Evolutionary conservation across 257 asterid species (phyloP).

Genomic region (Fraxinus quadrangulata): DNA sequence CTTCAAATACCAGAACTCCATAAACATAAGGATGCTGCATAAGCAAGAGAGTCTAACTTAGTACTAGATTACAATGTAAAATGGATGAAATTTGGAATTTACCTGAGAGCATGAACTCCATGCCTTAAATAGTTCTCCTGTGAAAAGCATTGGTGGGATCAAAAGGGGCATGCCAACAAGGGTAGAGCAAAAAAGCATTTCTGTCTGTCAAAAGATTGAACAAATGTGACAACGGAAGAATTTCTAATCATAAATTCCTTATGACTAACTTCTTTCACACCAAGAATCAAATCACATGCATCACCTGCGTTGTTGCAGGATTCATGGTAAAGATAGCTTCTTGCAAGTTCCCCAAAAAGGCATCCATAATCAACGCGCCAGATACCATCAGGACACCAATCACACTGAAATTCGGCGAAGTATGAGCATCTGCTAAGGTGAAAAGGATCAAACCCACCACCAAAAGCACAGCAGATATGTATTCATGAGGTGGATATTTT

Average conservation of each 20-base stretch:
- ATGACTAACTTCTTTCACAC: conserved; percentile 2
- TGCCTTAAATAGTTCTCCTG: conserved; percentile 77
- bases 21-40: conserved; percentile 89
- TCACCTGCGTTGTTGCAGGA: conserved; percentile 85
- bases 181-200: conserved; percentile 94
- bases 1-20: conserved; percentile 85
- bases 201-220: conserved; percentile 51
- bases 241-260: not conserved
- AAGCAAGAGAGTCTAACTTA: not conserved
- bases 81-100: not conserved
- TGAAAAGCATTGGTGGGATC: conserved; percentile 82
- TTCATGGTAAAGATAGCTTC: conserved; percentile 88
- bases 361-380: conserved; percentile 81
- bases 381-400: conserved; percentile 83
- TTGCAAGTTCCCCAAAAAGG: conserved; percentile 81
- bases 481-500: conserved; percentile 81
- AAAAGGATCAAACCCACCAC: conserved; percentile 82
- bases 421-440: conserved; percentile 89
- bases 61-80: not conserved
- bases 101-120: conserved; percentile 86
- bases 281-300: not conserved
- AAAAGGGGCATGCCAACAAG: conserved; percentile 92
- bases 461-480: conserved; percentile 74
- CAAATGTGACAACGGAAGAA: not conserved
- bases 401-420: conserved; percentile 80